Evolutionary conservation across 225 moss, liverwort and hornwort species (phyloP), one percentile per base, ranked within the genome.

Genomic region (Rhytidiadelphus loreus): DNA sequence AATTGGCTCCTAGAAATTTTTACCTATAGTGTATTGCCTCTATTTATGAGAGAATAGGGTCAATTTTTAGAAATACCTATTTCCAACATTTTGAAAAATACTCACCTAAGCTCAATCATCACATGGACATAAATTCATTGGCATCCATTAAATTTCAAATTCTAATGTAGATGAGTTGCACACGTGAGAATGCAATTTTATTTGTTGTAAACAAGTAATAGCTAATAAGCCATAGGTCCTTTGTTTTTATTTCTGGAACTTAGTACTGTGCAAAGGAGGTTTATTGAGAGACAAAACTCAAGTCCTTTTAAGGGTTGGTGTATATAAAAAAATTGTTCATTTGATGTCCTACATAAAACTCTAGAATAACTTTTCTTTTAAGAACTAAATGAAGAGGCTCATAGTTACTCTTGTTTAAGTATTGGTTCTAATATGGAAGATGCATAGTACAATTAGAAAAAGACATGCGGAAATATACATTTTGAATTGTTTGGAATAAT

Each of bases 41-140:
- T 30, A 32, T 48, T 19, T 32, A 4, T 0, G 3, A 74, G 30
- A 74, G 2, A 12, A 4, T 32, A 74, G 4, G 18, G 14, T 30
- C 0, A 0, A 0, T 48, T 32, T n/a, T 48, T 20, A 19, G 12
- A 75, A 12, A 50, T 12, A 21, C 7, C 13, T 32, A 75, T 48
- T 21, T 33, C 21, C 0, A 48, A 0, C 3, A 32, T 7, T 50
- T 43, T 30, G 12, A 50, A 75, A 50, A 13, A 76, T 52, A 33
- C 0, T 21, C 10, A 48, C 11, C 0, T 48, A 0, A 33, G 4
- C 2, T 13, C 22, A 52, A 33, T 76, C 13, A 52, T 22, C 1
- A 75, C 1, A 1, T 33, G 33, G 12, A 74, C 1, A 22, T 33
- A 50, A 32, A 21, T 50, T 75, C 21, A 13, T 75, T 21, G 13